A percentile compares a stretch with the other conserved stretches of the same genome.
phyloP scores from a whole-genome alignment of 805 yeast species.

The Metschnikowia gelsemii region DNA sequence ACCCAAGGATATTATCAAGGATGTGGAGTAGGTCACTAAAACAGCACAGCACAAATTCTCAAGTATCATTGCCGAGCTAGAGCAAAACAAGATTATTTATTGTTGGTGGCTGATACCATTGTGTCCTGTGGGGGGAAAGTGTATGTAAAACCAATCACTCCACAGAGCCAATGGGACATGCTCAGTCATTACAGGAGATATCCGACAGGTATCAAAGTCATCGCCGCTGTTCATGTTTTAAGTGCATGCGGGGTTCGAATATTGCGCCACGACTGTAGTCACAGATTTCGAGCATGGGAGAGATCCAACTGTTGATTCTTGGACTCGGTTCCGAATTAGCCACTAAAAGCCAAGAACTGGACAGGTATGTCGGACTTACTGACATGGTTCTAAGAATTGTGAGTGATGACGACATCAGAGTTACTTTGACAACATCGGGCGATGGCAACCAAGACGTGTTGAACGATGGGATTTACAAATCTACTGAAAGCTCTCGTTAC shows the following conservation, averaged over 20 bases:
- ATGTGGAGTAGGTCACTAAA: slow-evolving; percentile 56
- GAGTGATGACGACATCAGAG: slow-evolving; percentile 16
- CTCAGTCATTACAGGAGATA: slow-evolving; percentile 25
- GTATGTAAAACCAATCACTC: slow-evolving; percentile 70
- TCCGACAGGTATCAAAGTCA: slow-evolving; percentile 27
- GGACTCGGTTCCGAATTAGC: slow-evolving; percentile 30
- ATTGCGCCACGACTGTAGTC: too few species aligned
- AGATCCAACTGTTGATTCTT: slow-evolving; percentile 36
- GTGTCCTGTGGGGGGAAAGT: slow-evolving; percentile 56
- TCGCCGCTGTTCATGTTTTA: slow-evolving; percentile 36
- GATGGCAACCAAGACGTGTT: slow-evolving; percentile 4
- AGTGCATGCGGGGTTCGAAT: too few species aligned
- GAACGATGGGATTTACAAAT: slow-evolving; percentile 8
- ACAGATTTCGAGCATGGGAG: slow-evolving; percentile 36
- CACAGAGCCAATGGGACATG: slow-evolving; percentile 30
- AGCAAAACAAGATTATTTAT: slow-evolving; percentile 15
- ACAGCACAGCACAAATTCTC: slow-evolving; percentile 71
- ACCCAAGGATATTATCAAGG: slow-evolving; percentile 48
- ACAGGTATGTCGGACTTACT: slow-evolving; percentile 12
- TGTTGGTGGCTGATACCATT: slow-evolving; percentile 81
- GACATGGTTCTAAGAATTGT: slow-evolving; percentile 20
- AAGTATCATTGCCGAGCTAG: slow-evolving; percentile 53
- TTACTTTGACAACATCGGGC: slow-evolving; percentile 6
- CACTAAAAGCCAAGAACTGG: slow-evolving; percentile 7
- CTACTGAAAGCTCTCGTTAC: slow-evolving; percentile 11